Evolutionary conservation across 2,329 filamentous ascomycete species (phyloP), one percentile per base, ranked within the genome.

Genomic region (Beauveria caledonica): DNA sequence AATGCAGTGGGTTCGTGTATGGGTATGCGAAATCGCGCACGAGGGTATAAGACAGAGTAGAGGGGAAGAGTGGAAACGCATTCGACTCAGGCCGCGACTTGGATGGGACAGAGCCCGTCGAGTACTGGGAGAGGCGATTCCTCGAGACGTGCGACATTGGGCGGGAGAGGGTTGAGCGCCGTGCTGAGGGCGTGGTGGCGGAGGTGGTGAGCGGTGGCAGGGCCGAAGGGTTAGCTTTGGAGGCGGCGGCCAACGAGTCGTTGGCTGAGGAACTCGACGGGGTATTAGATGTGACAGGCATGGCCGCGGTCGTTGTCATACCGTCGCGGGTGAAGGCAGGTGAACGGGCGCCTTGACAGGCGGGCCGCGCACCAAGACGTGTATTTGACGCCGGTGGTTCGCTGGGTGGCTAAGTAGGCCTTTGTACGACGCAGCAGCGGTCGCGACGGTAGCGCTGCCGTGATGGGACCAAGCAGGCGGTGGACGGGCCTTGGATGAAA

Each of bases 11-110:
- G 73, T 97, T 90, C 60, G 82, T 81, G 27, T 83, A 72, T 36
- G 90, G 86, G 72, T 97, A 99, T 66, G 94, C 94, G 76, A 97
- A 99, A 79, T 99, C 94, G 69, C 94, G 88, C 65, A 99, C 92
- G 49, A 90, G 80, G n/a, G 92, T 86, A 73, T 97, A 97, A 7
- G 89, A 75, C 19, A 97, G 83, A 70, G 86, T 96, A 62, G 92
- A 94, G 68, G 91, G 88, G 73, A 91, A 94, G 68, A 88, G 79
- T 17, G 91, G 89, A 69, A 94, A 93, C 64, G 90, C 81, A 69
- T 89, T 84, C n/a, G 91, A 96, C 60, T 82, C 81, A 21, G 92
- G 90, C 63, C 91, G 86, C 64, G 92, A 96, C 63, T 87, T 84
- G 63, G 83, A 81, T 55, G 82, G 82, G 62, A 79, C 80, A 17